phyloP scores from a whole-genome alignment of 192 early-diverging fungal genomes.

The Coemansia sp. region DNA sequence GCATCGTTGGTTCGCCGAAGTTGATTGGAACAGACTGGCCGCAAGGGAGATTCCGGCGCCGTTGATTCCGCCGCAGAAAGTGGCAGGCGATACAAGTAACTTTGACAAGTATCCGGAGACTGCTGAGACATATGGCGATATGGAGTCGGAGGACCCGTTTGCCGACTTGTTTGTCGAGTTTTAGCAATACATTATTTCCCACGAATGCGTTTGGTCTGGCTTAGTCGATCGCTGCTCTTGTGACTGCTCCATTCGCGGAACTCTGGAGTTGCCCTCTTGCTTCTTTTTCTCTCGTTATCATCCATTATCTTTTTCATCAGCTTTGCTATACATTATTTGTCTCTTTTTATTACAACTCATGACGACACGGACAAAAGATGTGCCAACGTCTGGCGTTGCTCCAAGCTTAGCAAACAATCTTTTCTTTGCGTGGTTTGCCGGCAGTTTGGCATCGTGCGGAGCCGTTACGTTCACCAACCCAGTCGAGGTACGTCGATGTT shows the following conservation, averaged over 20 bases:
- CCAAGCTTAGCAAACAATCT: conserved; percentile 9
- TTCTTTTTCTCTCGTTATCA: background rate
- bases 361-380: no score
- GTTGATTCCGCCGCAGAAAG: conserved; percentile 76
- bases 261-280: background rate
- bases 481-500: conserved; percentile 66
- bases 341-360: no score
- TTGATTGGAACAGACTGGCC: conserved; percentile 84
- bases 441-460: conserved; percentile 82
- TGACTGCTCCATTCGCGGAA: conserved; percentile 9
- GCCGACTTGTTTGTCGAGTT: conserved; percentile 74
- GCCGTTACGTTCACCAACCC: conserved; percentile 97
- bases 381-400: background rate
- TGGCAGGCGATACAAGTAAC: conserved; percentile 89
- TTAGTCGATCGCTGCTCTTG: background rate
- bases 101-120: conserved; percentile 96
- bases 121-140: conserved; percentile 80
- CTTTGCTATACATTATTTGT: background rate
- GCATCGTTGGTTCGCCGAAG: conserved; percentile 93
- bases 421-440: conserved; percentile 63
- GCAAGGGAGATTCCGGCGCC: conserved; percentile 76
- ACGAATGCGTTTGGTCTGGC: no score
- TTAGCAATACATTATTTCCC: conserved; percentile 31
- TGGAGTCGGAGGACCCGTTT: conserved; percentile 67
- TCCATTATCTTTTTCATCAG: conserved; percentile 3